Evolutionary conservation across 495 filamentous ascomycete genomes (phyloP).

Genomic region (Penicillium silybi): DNA sequence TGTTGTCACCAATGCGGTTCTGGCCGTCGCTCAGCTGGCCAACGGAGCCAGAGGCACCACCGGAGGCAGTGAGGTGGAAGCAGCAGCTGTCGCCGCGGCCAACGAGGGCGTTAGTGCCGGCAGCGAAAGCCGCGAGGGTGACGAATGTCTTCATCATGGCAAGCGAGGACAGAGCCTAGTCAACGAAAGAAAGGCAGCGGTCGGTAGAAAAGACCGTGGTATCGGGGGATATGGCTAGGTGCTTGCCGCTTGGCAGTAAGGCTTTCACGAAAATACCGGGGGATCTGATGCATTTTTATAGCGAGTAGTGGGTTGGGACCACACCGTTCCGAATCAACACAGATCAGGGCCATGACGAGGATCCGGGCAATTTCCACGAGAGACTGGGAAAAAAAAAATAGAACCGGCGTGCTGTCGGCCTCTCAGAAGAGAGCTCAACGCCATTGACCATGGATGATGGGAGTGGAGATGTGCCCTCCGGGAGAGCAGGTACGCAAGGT

Average conservation of each 20-base stretch:
- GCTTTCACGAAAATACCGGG: not conserved
- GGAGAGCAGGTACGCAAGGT: constrained; percentile 5
- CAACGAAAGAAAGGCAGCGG: constrained; percentile 11
- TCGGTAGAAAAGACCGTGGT: not conserved
- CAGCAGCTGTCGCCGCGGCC: constrained; percentile 41
- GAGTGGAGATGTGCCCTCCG: constrained; percentile 2
- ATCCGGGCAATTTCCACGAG: constrained; percentile 11
- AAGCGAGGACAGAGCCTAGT: not conserved
- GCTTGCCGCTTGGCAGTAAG: not conserved
- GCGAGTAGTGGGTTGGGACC: constrained; percentile 2
- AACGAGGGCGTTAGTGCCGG: constrained; percentile 39
- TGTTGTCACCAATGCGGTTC: constrained; percentile 45
- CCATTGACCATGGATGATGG: constrained; percentile 8
- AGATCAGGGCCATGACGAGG: not conserved
- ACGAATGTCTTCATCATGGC: constrained; percentile 32
- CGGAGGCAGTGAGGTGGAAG: constrained; percentile 48
- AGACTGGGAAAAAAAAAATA: constrained; percentile 11
- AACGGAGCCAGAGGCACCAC: constrained; percentile 43
- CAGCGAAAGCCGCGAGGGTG: constrained; percentile 36
- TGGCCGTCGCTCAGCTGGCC: constrained; percentile 55
- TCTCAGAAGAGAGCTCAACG: constrained; percentile 3
- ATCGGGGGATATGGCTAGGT: not conserved
- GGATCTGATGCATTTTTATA: constrained; percentile 17
- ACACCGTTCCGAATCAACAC: constrained; percentile 13
- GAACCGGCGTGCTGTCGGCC: not conserved